Base-by-base conservation (phyloP, 441 rosid species). In the Aleurites moluccanus region DNA sequence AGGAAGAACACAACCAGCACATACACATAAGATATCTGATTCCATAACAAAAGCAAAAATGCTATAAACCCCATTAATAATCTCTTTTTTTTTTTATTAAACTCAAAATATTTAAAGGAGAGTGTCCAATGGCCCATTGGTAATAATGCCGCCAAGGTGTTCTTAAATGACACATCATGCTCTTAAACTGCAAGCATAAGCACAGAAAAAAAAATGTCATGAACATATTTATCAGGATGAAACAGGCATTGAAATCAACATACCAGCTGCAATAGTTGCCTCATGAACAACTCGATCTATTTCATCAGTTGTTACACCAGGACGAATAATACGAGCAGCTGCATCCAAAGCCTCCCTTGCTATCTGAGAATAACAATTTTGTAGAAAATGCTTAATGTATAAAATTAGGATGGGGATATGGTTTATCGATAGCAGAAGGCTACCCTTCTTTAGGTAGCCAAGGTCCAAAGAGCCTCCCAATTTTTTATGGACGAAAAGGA, bases 251-350 rank as follows among this genome's bases (percentile, higher is more conserved):
- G 49, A 60, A 61, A 66, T 67, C 60, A 42, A 77, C 82, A 73
- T 83, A 95, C 99, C 99, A 71, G 91, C 92, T 65, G 92, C 88
- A 72, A 92, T 77, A 74, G 97, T 91, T 72, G 92, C 91, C 77
- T 93, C 99, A 63, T 95, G 98, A 80, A 90, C 97, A 70, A 89
- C 97, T 61, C 85, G 85, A 88, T 95, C 98, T 83, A 95, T 90
- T 87, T 93, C 98, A 87, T 95, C 98, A 27, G 99, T 93, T 60
- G 96, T 95, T 66, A 95, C 91, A 65, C 98, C 98, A 52, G 98
- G 93, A 75, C 79, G 79, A 84, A 93, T 87, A 40, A 87, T 66
- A 63, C 84, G 85, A 66, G 98, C 98, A 27, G 91, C 99, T 59
- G 91, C 99, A 86, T 95, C 98, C 88, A 95, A 78, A 67, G 89